Conservation (phyloP, 1,139 yeast species). For the Taphrina populina region DNA sequence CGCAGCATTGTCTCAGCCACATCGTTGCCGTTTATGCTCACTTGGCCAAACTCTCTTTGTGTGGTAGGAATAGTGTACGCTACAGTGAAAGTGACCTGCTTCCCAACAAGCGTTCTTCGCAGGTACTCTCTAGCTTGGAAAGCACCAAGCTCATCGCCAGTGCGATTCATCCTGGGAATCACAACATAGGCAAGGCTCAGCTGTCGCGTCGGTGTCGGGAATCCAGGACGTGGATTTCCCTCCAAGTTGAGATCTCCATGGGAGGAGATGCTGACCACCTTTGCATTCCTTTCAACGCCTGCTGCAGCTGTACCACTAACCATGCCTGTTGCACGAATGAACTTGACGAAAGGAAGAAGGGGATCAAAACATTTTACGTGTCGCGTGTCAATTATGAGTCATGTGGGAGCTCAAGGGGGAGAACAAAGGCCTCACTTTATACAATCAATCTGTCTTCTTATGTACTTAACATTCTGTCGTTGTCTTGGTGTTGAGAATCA, state of each 20-base stretch:
- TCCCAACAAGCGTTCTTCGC: slow-evolving; percentile 68
- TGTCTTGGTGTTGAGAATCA: slow-evolving; percentile 94
- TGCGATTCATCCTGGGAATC: slow-evolving; percentile 31
- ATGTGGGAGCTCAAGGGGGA: too few species aligned
- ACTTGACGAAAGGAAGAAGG: too few species aligned
- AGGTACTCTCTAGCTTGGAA: slow-evolving; percentile 67
- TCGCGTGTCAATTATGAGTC: too few species aligned
- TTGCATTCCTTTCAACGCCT: slow-evolving; percentile 27
- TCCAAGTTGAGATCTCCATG: slow-evolving; percentile 20
- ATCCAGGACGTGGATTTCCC: slow-evolving; percentile 21
- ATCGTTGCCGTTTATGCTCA: slow-evolving; percentile 9
- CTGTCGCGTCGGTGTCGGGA: slow-evolving; percentile 20
- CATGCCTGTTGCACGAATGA: too few species aligned
- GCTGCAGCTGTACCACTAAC: too few species aligned
- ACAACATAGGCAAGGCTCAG: slow-evolving; percentile 31
- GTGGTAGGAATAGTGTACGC: slow-evolving; percentile 7
- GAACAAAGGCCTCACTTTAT: too few species aligned
- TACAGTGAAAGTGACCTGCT: slow-evolving; percentile 50
- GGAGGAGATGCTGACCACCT: slow-evolving; percentile 16
- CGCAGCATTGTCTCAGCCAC: slow-evolving; percentile 5
- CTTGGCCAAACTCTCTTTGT: slow-evolving; percentile 15
- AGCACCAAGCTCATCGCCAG: slow-evolving; percentile 20
- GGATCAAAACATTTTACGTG: too few species aligned
- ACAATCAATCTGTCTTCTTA: too few species aligned
- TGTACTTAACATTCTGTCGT: slow-evolving; percentile 33